Base-by-base conservation (phyloP, 192 early-diverging fungal genomes). In the Backusella liffmaniae region DNA sequence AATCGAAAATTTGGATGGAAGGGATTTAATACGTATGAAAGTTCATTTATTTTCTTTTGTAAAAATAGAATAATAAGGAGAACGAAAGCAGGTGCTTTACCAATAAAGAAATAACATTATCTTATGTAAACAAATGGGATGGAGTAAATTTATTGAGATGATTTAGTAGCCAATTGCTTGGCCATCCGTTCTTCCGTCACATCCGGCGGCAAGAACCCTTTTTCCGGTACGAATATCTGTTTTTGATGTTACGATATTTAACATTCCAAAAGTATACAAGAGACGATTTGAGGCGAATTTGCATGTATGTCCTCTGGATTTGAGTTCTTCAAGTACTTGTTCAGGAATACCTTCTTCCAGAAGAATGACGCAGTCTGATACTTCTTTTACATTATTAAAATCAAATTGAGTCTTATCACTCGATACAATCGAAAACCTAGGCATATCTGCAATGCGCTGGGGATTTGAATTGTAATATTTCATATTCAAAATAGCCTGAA, bases 401-500 rank as follows among this genome's bases (percentile, higher is more conserved):
- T 69, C 71, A 34, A 79, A 78, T 7, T 73, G 53, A n/a, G 79
- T 79, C 44, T 49, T 41, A 3, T 76, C 71, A 15, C 26, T 21
- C 2, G 89, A 85, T 5, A 75, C 75, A 65, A 94, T 85, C 77
- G 88, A 89, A 67, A 94, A 81, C 36, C 94, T 83, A 71, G 90
- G 91, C 1, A 83, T 75, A 77, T 95, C 94, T 16, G 94, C 76
- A 23, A 91, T 89, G 18, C 72, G 77, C 78, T 95, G 94, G 51
- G 89, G 87, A 44, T 83, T 82, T 73, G 87, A 84, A 2, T 81
- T 79, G 62, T 88, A 88, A 73, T 86, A 82, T 53, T 87, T 65
- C 23, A 91, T 79, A 70, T 93, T 93, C 42, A 94, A 67, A 70
- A 95, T 80, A 10, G 92, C 89, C 83, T 95, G 94, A 3, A 94